phyloP scores from a whole-genome alignment of 2,329 filamentous ascomycete species.

The Daldinia eschscholtzii region DNA sequence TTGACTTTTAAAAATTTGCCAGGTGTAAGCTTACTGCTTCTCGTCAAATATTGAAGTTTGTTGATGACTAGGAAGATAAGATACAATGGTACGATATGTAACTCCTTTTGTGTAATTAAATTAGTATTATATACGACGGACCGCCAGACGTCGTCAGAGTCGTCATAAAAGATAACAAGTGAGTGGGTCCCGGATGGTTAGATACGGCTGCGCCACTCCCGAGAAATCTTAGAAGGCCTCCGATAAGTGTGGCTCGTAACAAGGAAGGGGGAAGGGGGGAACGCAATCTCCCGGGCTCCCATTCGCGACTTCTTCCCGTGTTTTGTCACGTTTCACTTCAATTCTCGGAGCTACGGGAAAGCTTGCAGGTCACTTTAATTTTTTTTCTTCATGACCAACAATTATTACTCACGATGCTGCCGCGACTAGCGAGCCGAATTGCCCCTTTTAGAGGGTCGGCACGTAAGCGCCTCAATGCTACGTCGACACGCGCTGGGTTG shows the following conservation, averaged over 20 bases:
- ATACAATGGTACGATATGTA: neutral
- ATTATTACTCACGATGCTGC: slow-evolving; percentile 30
- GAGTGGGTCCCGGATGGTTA: neutral
- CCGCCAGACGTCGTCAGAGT: neutral
- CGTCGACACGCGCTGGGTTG: slow-evolving; percentile 27
- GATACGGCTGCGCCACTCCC: slow-evolving; percentile 21
- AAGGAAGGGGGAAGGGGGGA: slow-evolving; percentile 2
- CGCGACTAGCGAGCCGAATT: slow-evolving; percentile 26
- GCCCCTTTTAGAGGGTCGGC: slow-evolving; percentile 29
- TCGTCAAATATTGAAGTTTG: neutral
- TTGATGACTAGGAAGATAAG: neutral
- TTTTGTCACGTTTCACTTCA: slow-evolving; percentile 20
- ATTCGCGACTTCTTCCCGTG: slow-evolving; percentile 26
- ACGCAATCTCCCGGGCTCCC: slow-evolving; percentile 27
- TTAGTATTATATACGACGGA: neutral
- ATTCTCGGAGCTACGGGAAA: slow-evolving; percentile 21
- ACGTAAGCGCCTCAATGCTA: slow-evolving; percentile 32
- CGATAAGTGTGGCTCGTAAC: slow-evolving; percentile 31
- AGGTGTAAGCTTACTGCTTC: neutral
- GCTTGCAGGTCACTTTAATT: neutral
- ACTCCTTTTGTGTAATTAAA: too few relatives aligned
- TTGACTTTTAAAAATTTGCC: neutral
- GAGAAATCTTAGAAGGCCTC: slow-evolving; percentile 6
- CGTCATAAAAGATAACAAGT: neutral
- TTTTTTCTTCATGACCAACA: slow-evolving; percentile 22